Conservation (phyloP, 768 basidiomycete genomes). For the Trametes elegans region DNA sequence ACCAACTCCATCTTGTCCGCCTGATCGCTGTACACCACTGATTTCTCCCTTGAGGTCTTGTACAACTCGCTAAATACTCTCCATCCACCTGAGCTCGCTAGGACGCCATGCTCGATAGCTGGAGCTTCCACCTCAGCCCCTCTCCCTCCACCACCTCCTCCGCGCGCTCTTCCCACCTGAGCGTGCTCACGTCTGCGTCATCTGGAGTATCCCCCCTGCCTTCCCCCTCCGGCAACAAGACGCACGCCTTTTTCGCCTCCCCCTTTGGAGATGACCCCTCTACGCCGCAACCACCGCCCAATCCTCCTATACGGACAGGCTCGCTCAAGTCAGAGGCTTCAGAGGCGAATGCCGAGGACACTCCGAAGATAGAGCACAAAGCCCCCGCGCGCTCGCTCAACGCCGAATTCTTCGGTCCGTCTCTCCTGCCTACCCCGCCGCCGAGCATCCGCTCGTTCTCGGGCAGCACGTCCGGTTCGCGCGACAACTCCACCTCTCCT, state of each 20-base stretch:
- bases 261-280: conserved; percentile 47
- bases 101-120: conserved; percentile 25
- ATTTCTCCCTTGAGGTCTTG: neutral
- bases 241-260: conserved; percentile 32
- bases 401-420: conserved; percentile 26
- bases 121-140: conserved; percentile 23
- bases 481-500: conserved; percentile 24
- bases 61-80: neutral
- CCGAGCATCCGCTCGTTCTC: conserved; percentile 27
- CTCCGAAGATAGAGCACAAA: conserved; percentile 21
- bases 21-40: neutral
- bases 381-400: conserved; percentile 26
- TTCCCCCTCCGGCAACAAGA: conserved; percentile 31
- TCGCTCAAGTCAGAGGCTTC: conserved; percentile 18
- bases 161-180: conserved; percentile 26
- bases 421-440: conserved; percentile 23
- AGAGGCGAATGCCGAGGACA: conserved; percentile 20
- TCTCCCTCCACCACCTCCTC: conserved; percentile 25
- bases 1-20: neutral
- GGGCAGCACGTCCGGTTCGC: conserved; percentile 20
- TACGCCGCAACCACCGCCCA: conserved; percentile 43
- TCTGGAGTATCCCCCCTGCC: conserved; percentile 23
- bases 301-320: conserved; percentile 7
- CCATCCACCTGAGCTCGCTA: neutral
- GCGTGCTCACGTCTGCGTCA: conserved; percentile 24